Conservation (phyloP, 768 basidiomycete species). For the Dacryopinax primogenitus region DNA sequence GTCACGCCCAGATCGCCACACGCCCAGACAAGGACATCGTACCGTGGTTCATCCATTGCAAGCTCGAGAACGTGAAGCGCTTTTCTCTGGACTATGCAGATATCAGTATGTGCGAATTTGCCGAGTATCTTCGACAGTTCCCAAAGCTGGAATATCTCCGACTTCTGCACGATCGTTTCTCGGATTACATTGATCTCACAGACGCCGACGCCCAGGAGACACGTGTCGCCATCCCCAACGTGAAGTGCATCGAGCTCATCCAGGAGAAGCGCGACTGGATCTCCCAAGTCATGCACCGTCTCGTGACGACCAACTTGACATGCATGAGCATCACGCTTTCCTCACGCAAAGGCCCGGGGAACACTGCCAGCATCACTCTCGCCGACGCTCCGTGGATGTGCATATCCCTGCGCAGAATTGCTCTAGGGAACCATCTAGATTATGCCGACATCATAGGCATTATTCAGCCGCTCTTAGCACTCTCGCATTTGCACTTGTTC, state of each 20-base stretch:
- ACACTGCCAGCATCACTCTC: background rate
- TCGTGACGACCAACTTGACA: slow-evolving; percentile 7
- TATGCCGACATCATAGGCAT: background rate
- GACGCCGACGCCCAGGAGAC: background rate
- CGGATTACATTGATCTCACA: background rate
- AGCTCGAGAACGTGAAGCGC: background rate
- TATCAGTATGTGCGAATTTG: background rate
- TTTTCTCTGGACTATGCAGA: slow-evolving; percentile 3
- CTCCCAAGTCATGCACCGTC: slow-evolving; percentile 5
- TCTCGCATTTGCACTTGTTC: background rate
- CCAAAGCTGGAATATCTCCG: slow-evolving; percentile 6
- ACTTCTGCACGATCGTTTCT: slow-evolving; percentile 1
- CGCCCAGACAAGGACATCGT: background rate
- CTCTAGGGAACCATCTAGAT: background rate
- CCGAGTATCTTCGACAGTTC: slow-evolving; percentile 1
- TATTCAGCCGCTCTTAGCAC: background rate
- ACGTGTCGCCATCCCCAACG: background rate
- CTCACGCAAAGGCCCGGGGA: background rate
- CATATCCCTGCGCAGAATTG: slow-evolving; percentile 1
- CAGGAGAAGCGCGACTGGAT: slow-evolving; percentile 8
- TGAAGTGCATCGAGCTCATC: slow-evolving; percentile 4
- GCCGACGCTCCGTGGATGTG: slow-evolving; percentile 7
- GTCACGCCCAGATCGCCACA: slow-evolving; percentile 4
- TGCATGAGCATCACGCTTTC: slow-evolving; percentile 5
- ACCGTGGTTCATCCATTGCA: background rate